A percentile compares a stretch with the other conserved stretches of the same genome.
phyloP scores from a whole-genome alignment of 192 early-diverging fungal species.

The Obelidium mucronatum region DNA sequence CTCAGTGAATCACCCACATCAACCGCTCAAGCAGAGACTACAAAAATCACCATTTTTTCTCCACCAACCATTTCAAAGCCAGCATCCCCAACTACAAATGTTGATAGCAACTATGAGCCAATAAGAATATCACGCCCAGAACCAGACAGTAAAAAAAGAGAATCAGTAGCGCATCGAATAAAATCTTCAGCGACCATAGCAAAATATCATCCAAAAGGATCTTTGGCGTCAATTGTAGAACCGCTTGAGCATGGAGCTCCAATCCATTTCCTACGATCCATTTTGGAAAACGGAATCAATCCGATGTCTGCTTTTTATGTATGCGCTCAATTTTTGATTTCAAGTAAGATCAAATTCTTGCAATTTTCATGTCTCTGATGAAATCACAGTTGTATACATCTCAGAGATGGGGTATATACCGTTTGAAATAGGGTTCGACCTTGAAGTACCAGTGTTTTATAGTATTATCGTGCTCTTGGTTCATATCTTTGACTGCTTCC shows the following conservation, averaged over 20 bases:
- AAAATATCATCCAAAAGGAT: background rate
- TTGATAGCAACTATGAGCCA: background rate
- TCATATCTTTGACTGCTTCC: background rate
- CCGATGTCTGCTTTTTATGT: background rate
- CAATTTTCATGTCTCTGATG: background rate
- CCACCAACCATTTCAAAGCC: background rate
- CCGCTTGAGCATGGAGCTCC: background rate
- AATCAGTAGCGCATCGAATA: no score
- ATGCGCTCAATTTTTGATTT: background rate
- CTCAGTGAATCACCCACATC: no score
- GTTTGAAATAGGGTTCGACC: background rate
- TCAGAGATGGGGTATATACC: background rate
- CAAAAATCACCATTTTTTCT: no score
- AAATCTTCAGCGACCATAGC: background rate
- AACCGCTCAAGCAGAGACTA: no score
- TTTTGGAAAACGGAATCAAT: slow-evolving; percentile 18
- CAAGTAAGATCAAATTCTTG: background rate
- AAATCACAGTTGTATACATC: background rate
- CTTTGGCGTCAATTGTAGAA: background rate
- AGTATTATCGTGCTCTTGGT: background rate
- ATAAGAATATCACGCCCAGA: background rate
- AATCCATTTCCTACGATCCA: background rate
- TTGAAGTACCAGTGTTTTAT: background rate
- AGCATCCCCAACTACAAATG: background rate
- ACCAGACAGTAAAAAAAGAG: background rate